Evolutionary conservation across 768 basidiomycete genomes (phyloP), one percentile per base, ranked within the genome.

Genomic region (Chlorophyllum brunneum): DNA sequence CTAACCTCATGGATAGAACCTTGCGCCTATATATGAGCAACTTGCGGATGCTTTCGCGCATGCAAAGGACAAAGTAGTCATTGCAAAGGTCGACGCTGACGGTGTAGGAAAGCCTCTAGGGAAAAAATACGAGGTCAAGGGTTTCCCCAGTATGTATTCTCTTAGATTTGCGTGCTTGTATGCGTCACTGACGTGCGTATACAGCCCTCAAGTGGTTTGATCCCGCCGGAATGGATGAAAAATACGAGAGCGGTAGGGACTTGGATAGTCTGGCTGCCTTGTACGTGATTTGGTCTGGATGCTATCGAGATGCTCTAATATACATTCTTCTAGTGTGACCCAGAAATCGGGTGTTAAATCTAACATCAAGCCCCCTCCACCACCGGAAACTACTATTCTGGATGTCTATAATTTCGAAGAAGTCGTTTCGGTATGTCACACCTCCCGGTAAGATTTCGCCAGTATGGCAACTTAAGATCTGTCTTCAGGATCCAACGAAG

Each of bases 11-110:
- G 33, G 18, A 22, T 61, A 92, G 91, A 92, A 80, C 71, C 86
- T 95, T 54, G 94, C 92, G 0, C 94, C 95, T 2, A 68, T 72
- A 0, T 98, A 91, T 58, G 94, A 95, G 65, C 78, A 95, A 65
- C 81, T 98, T 23, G 94, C 85, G 24, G 88, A 95, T 61, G 88
- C 88, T n/a, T 98, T 83, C 63, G 70, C 79, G 3, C 79, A 86
- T 48, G 81, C 77, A 47, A 86, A 86, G 56, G 85, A 92, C 63
- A 91, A 89, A 64, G 88, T 98, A 18, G 61, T 91, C 45, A 80
- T 98, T 59, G 94, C 92, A 48, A 95, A 95, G 64, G 85, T 95
- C 9, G 93, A 98, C 58, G 93, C 93, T 1, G 94, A 98, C 63
- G 92, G 92, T 44, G 85, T 65, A 36, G 94, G 93, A 44, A 85